Percentiles rank a stretch among this genome's conserved stretches.
Conservation (phyloP, 116 monocot species). For the Iris pallida region DNA sequence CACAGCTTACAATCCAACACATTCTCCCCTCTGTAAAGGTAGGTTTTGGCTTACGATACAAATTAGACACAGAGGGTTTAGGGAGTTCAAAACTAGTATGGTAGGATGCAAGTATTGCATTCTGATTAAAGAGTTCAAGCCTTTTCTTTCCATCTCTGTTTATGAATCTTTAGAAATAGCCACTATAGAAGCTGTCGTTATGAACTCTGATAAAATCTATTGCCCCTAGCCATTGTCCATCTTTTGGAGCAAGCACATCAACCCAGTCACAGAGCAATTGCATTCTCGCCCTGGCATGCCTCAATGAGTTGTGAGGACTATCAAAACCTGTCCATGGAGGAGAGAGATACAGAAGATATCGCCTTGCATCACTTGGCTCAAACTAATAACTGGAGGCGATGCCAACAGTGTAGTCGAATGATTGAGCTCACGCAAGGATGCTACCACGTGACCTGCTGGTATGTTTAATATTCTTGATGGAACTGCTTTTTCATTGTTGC, state of each 20-base stretch:
- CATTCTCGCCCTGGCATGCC: constrained; percentile 63
- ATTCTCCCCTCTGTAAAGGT: constrained; percentile 70
- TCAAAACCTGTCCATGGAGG: constrained; percentile 39
- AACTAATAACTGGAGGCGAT: constrained; percentile 57
- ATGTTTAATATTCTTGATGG: constrained; percentile 13
- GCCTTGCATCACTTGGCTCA: constrained; percentile 40
- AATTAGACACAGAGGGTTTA: no score
- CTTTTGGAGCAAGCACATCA: constrained; percentile 40
- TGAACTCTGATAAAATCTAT: constrained; percentile 26
- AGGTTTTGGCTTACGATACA: neutral
- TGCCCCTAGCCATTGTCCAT: constrained; percentile 42
- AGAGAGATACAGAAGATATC: constrained; percentile 38
- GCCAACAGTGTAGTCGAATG: constrained; percentile 54
- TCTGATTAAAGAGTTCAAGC: constrained; percentile 26
- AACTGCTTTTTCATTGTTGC: no score
- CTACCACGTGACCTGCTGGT: constrained; percentile 84
- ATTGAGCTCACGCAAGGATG: no score
- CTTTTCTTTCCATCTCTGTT: constrained; percentile 31
- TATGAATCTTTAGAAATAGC: no score
- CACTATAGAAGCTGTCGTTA: constrained; percentile 17
- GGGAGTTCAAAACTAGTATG: no score
- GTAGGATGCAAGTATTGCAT: constrained; percentile 28
- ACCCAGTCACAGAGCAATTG: constrained; percentile 27
- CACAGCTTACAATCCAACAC: constrained; percentile 52
- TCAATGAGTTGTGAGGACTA: constrained; percentile 77